phyloP scores from a whole-genome alignment of 140 eudicot species.

The Erigeron philadelphicus region DNA sequence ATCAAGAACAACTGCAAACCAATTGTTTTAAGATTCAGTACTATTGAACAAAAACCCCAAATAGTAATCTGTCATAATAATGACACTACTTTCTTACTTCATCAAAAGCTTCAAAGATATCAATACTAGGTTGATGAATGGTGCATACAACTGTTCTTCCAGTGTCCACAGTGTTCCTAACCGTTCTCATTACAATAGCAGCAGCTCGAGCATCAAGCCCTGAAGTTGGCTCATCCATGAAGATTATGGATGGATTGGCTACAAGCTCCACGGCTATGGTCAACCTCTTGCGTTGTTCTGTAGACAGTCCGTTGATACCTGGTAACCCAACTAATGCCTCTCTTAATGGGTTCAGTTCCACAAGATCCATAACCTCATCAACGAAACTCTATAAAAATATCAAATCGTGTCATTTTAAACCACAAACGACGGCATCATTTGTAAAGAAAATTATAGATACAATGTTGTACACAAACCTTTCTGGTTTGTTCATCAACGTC shows the following conservation, averaged over 20 bases:
- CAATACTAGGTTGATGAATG: constrained; percentile 93
- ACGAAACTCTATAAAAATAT: constrained; percentile 34
- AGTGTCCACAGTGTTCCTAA: constrained; percentile 71
- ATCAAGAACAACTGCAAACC: constrained; percentile 42
- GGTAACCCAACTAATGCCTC: constrained; percentile 60
- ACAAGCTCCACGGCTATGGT: constrained; percentile 97
- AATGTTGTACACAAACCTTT: constrained; percentile 30
- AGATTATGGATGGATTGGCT: constrained; percentile 84
- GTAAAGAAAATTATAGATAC: neutral
- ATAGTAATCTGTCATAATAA: neutral
- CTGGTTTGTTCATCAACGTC: constrained; percentile 44
- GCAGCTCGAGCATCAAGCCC: constrained; percentile 95
- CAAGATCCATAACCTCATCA: constrained; percentile 20
- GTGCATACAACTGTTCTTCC: constrained; percentile 94
- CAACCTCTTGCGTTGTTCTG: constrained; percentile 83
- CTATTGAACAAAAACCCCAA: neutral
- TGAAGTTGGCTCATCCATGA: constrained; percentile 94
- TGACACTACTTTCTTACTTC: constrained; percentile 31
- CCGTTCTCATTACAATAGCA: constrained; percentile 75
- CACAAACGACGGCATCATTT: neutral
- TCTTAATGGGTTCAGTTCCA: constrained; percentile 10
- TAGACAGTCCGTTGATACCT: constrained; percentile 75
- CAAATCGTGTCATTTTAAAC: constrained; percentile 8
- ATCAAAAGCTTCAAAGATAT: constrained; percentile 77
- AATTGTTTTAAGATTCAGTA: neutral